A percentile compares a stretch with the other conserved stretches of the same genome.
These are phyloP conservation scores for Rhodotorula kratochvilovae DNA, from an alignment of 768 basidiomycete species.

Conservation along the genomic window DNA sequence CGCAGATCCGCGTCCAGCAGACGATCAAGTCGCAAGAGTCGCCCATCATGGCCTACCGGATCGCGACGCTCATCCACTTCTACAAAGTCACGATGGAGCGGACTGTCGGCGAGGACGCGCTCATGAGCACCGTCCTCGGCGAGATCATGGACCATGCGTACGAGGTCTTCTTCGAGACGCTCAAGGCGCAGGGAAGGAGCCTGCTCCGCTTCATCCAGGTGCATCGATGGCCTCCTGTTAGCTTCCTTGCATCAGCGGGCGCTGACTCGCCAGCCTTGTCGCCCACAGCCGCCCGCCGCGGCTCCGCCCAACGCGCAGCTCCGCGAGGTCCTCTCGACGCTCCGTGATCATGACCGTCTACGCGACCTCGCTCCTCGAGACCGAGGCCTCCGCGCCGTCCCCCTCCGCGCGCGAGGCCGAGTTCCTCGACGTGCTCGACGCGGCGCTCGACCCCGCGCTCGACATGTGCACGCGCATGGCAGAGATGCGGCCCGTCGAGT, in stretches of 20 bases:
- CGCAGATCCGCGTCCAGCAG: slow-evolving; percentile 80
- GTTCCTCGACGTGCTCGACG: slow-evolving; percentile 71
- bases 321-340: slow-evolving; percentile 73
- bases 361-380: slow-evolving; percentile 72
- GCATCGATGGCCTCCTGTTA: slow-evolving; percentile 18
- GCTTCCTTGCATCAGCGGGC: slow-evolving; percentile 47
- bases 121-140: slow-evolving; percentile 67
- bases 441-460: slow-evolving; percentile 77
- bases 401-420: slow-evolving; percentile 47
- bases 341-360: slow-evolving; percentile 82
- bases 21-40: slow-evolving; percentile 91
- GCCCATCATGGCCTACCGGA: slow-evolving; percentile 82
- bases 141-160: slow-evolving; percentile 79
- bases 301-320: slow-evolving; percentile 72
- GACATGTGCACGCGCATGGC: slow-evolving; percentile 66
- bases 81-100: slow-evolving; percentile 87
- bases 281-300: slow-evolving; percentile 51
- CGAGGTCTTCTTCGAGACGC: slow-evolving; percentile 78
- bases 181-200: slow-evolving; percentile 73
- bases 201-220: slow-evolving; percentile 54
- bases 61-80: slow-evolving; percentile 91
- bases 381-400: slow-evolving; percentile 50
- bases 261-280: not conserved
- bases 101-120: slow-evolving; percentile 78
- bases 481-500: slow-evolving; percentile 56